Evolutionary conservation across 192 early-diverging fungal genomes (phyloP), one percentile per base, ranked within the genome.

Genomic region (Linderina pennispora): DNA sequence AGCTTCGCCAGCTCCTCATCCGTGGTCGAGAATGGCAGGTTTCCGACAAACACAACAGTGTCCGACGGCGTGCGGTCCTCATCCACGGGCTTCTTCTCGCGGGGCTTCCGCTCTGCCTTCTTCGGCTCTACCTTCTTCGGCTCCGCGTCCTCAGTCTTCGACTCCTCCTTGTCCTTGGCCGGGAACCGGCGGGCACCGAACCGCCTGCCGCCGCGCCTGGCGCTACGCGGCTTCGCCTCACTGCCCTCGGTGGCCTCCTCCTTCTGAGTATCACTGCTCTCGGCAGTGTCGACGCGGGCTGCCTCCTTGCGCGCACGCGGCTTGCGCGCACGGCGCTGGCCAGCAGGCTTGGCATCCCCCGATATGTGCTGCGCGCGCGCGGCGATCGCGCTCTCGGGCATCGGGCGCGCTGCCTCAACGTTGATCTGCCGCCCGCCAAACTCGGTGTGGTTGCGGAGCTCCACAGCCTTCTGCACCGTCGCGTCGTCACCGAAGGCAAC

Each of bases 371-470:
- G 26, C 39, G 51, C 36, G 44, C 52, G 55, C 57, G 44, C 50
- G 33, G 48, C 63, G 40, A 32, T 46, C 14, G 54, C 24, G 15
- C 39, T 38, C 36, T 53, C 64, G 38, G 36, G 58, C 66, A 66
- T 76, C 55, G 87, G 82, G 40, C 81, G 78, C 20, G 96, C 93
- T 19, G 80, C 46, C 78, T 97, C 87, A 25, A 96, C 91, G 62
- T 91, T 98, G 75, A 98, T 84, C 40, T 76, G 54, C 43, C 96
- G 88, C 24, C 86, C 92, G 45, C 82, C 84, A 36, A 95, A 68
- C 65, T 95, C 87, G 64, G 82, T 81, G 58, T 88, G 83, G 75
- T 94, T 75, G 45, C 87, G 62, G 20, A 80, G 51, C 23, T 63
- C 59, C 35, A 89, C 83, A 31, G 89, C 92, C 62, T 81, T 77